Evolutionary conservation across 768 basidiomycete species (phyloP).

Genomic region (Psilocybe cubensis): DNA sequence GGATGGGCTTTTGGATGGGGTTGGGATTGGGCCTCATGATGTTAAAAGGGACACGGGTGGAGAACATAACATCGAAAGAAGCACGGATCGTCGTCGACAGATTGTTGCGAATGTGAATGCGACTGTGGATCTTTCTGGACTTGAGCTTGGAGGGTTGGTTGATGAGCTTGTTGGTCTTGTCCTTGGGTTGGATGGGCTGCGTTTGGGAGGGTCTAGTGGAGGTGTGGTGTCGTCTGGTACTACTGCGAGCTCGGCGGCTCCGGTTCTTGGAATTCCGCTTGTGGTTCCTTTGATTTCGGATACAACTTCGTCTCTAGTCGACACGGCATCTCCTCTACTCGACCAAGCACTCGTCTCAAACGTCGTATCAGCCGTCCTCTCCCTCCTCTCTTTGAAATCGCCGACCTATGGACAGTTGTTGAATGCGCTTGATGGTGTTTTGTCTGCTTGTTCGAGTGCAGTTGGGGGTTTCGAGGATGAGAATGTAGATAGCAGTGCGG

Average conservation of each 20-base stretch:
- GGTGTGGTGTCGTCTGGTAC: background rate
- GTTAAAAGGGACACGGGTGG: background rate
- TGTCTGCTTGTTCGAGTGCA: background rate
- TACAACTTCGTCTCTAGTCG: background rate
- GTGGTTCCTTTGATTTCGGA: background rate
- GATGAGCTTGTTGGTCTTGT: constrained; percentile 17
- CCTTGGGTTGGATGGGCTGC: constrained; percentile 16
- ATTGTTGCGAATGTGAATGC: constrained; percentile 4
- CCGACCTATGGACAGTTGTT: constrained; percentile 11
- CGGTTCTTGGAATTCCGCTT: background rate
- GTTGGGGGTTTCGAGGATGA: background rate
- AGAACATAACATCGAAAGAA: background rate
- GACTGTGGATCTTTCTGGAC: background rate
- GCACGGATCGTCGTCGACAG: constrained; percentile 8
- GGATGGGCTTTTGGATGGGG: constrained; percentile 22
- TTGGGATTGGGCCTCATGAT: constrained; percentile 25
- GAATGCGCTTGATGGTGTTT: constrained; percentile 2
- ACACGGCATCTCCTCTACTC: background rate
- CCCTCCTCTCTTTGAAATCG: constrained; percentile 4
- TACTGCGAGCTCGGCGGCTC: background rate
- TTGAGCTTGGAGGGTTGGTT: constrained; percentile 7
- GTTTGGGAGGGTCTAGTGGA: background rate
- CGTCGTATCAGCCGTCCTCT: constrained; percentile 12
- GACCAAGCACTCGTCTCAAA: constrained; percentile 3
- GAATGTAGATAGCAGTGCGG: no score